Evolutionary conservation across 2,329 filamentous ascomycete genomes (phyloP).

Genomic region (Venturia aucupariae): DNA sequence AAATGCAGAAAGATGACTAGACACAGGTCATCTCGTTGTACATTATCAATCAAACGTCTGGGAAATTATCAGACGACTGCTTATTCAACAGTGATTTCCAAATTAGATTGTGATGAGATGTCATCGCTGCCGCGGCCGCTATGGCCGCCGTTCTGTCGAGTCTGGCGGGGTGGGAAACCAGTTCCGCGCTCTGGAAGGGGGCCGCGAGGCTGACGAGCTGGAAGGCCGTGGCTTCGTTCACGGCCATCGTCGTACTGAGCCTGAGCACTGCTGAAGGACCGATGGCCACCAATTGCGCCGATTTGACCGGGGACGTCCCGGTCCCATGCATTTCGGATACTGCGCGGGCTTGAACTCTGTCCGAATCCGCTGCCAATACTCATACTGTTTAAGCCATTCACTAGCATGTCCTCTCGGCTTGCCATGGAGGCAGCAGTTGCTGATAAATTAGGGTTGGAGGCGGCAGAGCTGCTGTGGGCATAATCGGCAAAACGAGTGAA

Average conservation of each 20-base stretch:
- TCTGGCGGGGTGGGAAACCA: conserved; percentile 39
- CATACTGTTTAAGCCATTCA: conserved; percentile 55
- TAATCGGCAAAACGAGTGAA: conserved; percentile 54
- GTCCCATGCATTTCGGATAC: conserved; percentile 51
- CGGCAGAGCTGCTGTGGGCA: conserved; percentile 45
- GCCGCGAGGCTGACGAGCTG: conserved; percentile 53
- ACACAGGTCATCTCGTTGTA: background rate
- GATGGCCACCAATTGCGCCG: conserved; percentile 55
- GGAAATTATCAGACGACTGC: background rate
- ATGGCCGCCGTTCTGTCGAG: conserved; percentile 50
- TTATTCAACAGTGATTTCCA: conserved; percentile 51
- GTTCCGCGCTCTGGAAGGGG: conserved; percentile 51
- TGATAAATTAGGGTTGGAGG: conserved; percentile 58
- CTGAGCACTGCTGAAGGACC: conserved; percentile 46
- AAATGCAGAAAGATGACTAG: conserved; percentile 1
- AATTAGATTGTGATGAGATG: conserved; percentile 49
- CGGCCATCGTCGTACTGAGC: conserved; percentile 42
- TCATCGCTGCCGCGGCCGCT: conserved; percentile 54
- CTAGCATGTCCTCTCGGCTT: conserved; percentile 50
- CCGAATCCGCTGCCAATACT: conserved; percentile 44
- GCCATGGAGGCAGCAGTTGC: conserved; percentile 44
- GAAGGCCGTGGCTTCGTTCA: conserved; percentile 38
- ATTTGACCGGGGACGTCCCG: conserved; percentile 50
- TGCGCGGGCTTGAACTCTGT: conserved; percentile 45
- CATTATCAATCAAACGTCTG: background rate